Percentiles rank a stretch among this genome's conserved stretches.
Conservation (phyloP, 805 yeast species). For the Yamadazyma sp. region DNA sequence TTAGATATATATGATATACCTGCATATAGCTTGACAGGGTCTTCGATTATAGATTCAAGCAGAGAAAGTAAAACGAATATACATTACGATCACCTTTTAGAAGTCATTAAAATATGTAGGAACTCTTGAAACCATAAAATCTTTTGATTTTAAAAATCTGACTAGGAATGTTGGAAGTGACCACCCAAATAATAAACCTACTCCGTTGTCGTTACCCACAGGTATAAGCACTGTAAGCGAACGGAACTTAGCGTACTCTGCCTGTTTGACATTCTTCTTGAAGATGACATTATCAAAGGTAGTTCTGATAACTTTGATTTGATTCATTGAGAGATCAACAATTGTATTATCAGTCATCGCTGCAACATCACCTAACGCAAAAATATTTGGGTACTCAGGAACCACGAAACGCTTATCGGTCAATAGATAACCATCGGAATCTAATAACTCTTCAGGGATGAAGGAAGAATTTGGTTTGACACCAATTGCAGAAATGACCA, state of each 20-base stretch:
- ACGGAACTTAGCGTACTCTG: conserved; percentile 10
- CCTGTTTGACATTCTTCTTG: conserved; percentile 8
- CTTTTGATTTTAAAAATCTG: conserved; percentile 22
- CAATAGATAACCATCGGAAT: conserved; percentile 25
- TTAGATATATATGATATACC: no score
- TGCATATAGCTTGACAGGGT: no score
- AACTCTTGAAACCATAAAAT: conserved; percentile 19
- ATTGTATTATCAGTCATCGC: conserved; percentile 14
- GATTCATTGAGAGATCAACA: neutral
- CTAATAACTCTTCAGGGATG: conserved; percentile 21
- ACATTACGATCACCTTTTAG: no score
- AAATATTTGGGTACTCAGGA: conserved; percentile 20
- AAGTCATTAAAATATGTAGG: conserved; percentile 1
- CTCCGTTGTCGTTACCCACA: conserved; percentile 34
- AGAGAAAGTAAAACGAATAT: no score
- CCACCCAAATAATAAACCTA: conserved; percentile 29
- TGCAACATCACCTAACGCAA: conserved; percentile 36
- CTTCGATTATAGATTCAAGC: no score
- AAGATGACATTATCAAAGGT: conserved; percentile 12
- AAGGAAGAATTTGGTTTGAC: conserved; percentile 31
- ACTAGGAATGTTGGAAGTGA: conserved; percentile 28
- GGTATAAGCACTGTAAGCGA: conserved; percentile 24
- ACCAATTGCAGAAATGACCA: conserved; percentile 25
- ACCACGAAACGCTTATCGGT: conserved; percentile 26
- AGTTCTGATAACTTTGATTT: neutral